Percentiles rank a stretch among this genome's conserved stretches.
These are phyloP conservation scores for Talaromyces sp. DNA, from an alignment of 2,329 filamentous ascomycete genomes.

Conservation along the genomic window DNA sequence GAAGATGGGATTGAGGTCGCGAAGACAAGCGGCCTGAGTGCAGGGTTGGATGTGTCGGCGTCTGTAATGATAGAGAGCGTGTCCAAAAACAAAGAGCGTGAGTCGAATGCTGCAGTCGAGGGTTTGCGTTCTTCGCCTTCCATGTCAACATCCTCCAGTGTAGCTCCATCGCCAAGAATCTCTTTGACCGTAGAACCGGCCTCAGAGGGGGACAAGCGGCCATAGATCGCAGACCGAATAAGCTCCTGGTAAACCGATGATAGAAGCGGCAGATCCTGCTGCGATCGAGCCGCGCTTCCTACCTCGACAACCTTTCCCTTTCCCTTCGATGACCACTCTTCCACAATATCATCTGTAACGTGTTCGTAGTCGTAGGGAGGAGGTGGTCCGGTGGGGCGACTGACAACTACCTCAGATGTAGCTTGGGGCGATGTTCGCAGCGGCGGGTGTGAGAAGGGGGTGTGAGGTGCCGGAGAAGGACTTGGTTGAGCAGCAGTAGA, in stretches of 20 bases:
- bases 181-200: constrained; percentile 74
- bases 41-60: constrained; percentile 60
- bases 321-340: constrained; percentile 68
- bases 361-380: constrained; percentile 70
- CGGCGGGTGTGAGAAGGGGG: constrained; percentile 21
- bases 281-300: constrained; percentile 65
- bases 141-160: constrained; percentile 51
- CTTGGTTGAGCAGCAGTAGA: constrained; percentile 14
- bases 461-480: constrained; percentile 26
- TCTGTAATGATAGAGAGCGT: constrained; percentile 79
- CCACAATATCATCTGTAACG: constrained; percentile 70
- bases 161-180: constrained; percentile 64
- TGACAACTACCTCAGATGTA: constrained; percentile 19
- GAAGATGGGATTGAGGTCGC: constrained; percentile 71
- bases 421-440: constrained; percentile 23
- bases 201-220: constrained; percentile 66
- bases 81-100: constrained; percentile 77
- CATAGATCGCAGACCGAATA: constrained; percentile 72
- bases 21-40: constrained; percentile 69
- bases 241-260: constrained; percentile 83
- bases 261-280: constrained; percentile 70
- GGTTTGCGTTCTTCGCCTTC: constrained; percentile 47
- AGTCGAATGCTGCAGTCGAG: constrained; percentile 53
- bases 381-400: constrained; percentile 26
- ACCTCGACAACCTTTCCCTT: constrained; percentile 68